A percentile compares a stretch with the other conserved stretches of the same genome.
Conservation (phyloP, 169 alveolate species). For the Theileria equi region DNA sequence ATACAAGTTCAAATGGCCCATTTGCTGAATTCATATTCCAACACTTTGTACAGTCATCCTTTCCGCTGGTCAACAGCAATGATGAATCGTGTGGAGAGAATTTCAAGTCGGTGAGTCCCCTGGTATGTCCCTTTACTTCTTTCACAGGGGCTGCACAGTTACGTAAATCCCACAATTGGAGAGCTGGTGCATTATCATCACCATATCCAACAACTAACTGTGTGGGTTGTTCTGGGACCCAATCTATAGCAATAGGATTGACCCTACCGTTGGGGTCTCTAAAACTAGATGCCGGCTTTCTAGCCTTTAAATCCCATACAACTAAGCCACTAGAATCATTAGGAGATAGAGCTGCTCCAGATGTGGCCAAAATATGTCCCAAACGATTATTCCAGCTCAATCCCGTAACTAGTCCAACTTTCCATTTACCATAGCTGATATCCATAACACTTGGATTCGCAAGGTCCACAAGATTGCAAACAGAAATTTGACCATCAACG, state of each 20-base stretch:
- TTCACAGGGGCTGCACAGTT: slow-evolving; percentile 77
- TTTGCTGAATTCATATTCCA: slow-evolving; percentile 68
- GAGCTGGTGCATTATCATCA: slow-evolving; percentile 80
- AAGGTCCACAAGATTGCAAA: slow-evolving; percentile 32
- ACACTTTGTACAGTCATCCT: slow-evolving; percentile 74
- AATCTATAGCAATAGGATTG: slow-evolving; percentile 76
- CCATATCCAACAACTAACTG: slow-evolving; percentile 79
- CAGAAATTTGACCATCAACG: slow-evolving; percentile 54
- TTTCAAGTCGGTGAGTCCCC: slow-evolving; percentile 76
- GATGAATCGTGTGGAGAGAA: slow-evolving; percentile 75
- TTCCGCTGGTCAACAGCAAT: slow-evolving; percentile 76
- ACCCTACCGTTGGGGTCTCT: slow-evolving; percentile 80
- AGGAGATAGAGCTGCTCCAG: slow-evolving; percentile 50
- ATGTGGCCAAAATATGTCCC: slow-evolving; percentile 80
- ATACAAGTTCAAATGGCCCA: slow-evolving; percentile 33
- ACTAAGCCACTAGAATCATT: slow-evolving; percentile 75
- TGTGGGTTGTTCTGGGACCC: slow-evolving; percentile 83
- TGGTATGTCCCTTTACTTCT: slow-evolving; percentile 75
- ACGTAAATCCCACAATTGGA: slow-evolving; percentile 84
- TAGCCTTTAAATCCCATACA: slow-evolving; percentile 81
- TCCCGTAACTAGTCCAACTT: slow-evolving; percentile 60
- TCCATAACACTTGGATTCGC: slow-evolving; percentile 31
- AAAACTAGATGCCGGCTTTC: slow-evolving; percentile 79
- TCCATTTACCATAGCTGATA: slow-evolving; percentile 61
- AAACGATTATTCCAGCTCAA: slow-evolving; percentile 77